Conservation (phyloP, 805 yeast species). For the Wickerhamiella nectarea region DNA sequence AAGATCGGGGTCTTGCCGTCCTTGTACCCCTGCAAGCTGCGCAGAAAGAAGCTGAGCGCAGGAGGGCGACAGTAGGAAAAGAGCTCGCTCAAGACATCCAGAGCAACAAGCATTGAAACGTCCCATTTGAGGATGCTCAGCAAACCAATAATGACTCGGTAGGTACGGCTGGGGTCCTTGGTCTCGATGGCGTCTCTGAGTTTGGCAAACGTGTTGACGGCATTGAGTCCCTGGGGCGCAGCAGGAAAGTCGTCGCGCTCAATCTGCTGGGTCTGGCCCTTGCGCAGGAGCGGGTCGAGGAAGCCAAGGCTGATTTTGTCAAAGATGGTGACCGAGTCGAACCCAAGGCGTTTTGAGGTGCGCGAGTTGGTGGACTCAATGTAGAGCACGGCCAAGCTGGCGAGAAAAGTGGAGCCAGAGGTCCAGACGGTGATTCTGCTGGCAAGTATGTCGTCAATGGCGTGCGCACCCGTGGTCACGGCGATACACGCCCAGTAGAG, state of each 20-base stretch:
- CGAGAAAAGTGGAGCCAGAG: conserved; percentile 1
- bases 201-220: conserved; percentile 13
- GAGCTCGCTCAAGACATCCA: conserved; percentile 10
- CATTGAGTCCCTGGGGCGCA: conserved; percentile 15
- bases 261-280: conserved; percentile 11
- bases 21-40: conserved; percentile 12
- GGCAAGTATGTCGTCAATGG: conserved; percentile 13
- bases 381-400: conserved; percentile 7
- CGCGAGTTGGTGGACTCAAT: conserved; percentile 11
- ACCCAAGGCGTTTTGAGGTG: conserved; percentile 3
- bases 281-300: conserved; percentile 12
- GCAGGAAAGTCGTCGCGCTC: conserved; percentile 17
- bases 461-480: conserved; percentile 11
- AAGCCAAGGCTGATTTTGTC: conserved; percentile 16
- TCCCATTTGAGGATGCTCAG: conserved; percentile 1
- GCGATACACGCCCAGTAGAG: conserved; percentile 17
- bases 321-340: conserved; percentile 16
- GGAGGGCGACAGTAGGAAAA: conserved; percentile 14
- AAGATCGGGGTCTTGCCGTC: conserved; percentile 14
- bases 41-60: conserved; percentile 15
- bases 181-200: conserved; percentile 9
- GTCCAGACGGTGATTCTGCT: neutral
- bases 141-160: conserved; percentile 15
- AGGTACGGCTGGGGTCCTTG: conserved; percentile 1
- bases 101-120: conserved; percentile 9